Percentiles rank a stretch among this genome's conserved stretches.
Conservation (phyloP, 441 rosid genomes). For the Populus trichocarpa region DNA sequence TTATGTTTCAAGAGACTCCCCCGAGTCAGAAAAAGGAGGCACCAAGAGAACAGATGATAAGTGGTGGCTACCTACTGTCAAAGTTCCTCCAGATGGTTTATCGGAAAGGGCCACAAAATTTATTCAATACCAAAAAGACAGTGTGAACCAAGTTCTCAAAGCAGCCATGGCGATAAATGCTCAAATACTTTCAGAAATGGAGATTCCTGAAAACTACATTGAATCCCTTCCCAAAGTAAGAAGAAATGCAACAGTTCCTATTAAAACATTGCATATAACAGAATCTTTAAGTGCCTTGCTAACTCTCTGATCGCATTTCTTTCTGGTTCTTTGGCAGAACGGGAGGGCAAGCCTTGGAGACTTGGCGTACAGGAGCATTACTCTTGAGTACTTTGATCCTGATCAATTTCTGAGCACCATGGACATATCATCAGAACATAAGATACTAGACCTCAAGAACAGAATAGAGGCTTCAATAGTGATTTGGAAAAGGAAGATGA, state of each 20-base stretch:
- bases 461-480: constrained; percentile 88
- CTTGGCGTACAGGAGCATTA: constrained; percentile 59
- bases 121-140: constrained; percentile 79
- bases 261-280: background rate
- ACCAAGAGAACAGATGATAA: constrained; percentile 66
- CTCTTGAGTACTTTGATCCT: constrained; percentile 78
- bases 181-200: constrained; percentile 90
- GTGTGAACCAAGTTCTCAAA: constrained; percentile 88
- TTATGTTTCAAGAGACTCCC: constrained; percentile 60
- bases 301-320: background rate
- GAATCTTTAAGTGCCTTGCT: background rate
- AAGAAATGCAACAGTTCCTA: background rate
- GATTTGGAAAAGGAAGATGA: constrained; percentile 92
- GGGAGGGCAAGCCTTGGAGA: constrained; percentile 96
- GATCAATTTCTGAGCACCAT: constrained; percentile 68
- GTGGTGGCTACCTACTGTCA: constrained; percentile 95
- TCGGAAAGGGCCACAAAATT: constrained; percentile 65
- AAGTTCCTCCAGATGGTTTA: constrained; percentile 76
- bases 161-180: constrained; percentile 99
- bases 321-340: constrained; percentile 41
- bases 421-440: constrained; percentile 87
- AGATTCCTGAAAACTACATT: constrained; percentile 84
- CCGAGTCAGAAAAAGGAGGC: constrained; percentile 66
- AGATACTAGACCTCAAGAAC: constrained; percentile 82
- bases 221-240: constrained; percentile 94